phyloP scores from a whole-genome alignment of 108 stramenopile species.

The Schizochytrium sp. region DNA sequence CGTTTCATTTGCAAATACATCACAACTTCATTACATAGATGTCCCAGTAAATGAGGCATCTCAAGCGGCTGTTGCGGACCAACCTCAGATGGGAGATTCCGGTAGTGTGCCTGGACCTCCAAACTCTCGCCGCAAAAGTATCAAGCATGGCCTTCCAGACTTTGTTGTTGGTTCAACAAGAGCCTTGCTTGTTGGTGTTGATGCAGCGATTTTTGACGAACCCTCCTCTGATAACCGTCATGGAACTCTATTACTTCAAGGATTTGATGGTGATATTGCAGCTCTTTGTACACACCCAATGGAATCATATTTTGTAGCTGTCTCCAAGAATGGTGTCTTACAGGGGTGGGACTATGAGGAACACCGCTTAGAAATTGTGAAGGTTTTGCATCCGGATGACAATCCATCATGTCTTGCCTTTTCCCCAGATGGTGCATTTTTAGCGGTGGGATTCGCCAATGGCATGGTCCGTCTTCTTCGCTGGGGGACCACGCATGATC shows the following conservation, averaged over 20 bases:
- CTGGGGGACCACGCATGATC: conserved; percentile 63
- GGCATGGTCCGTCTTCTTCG: neutral
- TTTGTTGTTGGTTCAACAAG: conserved; percentile 74
- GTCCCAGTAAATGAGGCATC: conserved; percentile 24
- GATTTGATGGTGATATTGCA: conserved; percentile 62
- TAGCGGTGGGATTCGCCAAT: conserved; percentile 51
- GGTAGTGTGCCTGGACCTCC: conserved; percentile 26
- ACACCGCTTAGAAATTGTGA: conserved; percentile 60
- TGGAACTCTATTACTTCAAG: conserved; percentile 71
- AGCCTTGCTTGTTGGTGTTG: conserved; percentile 73
- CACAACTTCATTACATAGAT: conserved; percentile 31
- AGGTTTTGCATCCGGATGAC: conserved; percentile 39
- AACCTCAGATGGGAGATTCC: neutral
- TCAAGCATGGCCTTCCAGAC: conserved; percentile 66
- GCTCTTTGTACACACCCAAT: conserved; percentile 71
- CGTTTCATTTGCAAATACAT: conserved; percentile 72
- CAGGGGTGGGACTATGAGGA: conserved; percentile 75
- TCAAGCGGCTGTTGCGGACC: neutral
- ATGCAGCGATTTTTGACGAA: conserved; percentile 71
- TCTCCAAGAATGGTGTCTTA: conserved; percentile 65
- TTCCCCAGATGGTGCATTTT: conserved; percentile 63
- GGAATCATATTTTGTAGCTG: conserved; percentile 64
- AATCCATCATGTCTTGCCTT: conserved; percentile 68
- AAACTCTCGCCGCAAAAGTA: neutral
- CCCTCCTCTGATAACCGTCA: conserved; percentile 71